Conservation (phyloP, 768 basidiomycete genomes). For the Phylloporus scabripes region DNA sequence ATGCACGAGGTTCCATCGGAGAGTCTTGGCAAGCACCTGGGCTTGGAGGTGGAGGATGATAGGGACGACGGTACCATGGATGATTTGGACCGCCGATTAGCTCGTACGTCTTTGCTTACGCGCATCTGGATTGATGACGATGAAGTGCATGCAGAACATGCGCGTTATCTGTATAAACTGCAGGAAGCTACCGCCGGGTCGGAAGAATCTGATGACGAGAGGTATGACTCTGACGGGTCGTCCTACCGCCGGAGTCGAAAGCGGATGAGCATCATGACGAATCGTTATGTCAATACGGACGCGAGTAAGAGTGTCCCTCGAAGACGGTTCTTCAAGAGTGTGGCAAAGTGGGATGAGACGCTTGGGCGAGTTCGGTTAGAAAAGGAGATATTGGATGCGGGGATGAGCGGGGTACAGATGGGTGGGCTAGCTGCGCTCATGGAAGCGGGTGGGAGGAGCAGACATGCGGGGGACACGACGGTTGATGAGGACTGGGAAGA, state of each 20-base stretch:
- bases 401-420: constrained; percentile 8
- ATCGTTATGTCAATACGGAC: constrained; percentile 49
- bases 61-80: constrained; percentile 42
- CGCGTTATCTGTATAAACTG: constrained; percentile 56
- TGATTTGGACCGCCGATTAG: constrained; percentile 62
- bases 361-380: constrained; percentile 22
- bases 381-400: constrained; percentile 21
- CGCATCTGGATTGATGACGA: neutral
- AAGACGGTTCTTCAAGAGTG: constrained; percentile 57
- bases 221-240: constrained; percentile 48
- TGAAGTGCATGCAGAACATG: constrained; percentile 45
- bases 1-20: constrained; percentile 80
- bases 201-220: constrained; percentile 46
- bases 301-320: constrained; percentile 29
- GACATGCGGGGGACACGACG: constrained; percentile 10
- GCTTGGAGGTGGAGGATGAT: constrained; percentile 43
- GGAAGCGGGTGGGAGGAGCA: constrained; percentile 21
- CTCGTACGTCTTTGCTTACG: constrained; percentile 43
- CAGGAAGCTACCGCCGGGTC: constrained; percentile 46
- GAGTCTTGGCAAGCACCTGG: constrained; percentile 58
- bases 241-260: constrained; percentile 37
- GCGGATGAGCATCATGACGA: constrained; percentile 66
- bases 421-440: constrained; percentile 21
- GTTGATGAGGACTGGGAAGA: constrained; percentile 31
- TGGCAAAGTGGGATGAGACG: constrained; percentile 32